These are phyloP conservation scores for Talaromyces islandicus DNA, from an alignment of 2,329 filamentous ascomycete species.

Conservation along the genomic window DNA sequence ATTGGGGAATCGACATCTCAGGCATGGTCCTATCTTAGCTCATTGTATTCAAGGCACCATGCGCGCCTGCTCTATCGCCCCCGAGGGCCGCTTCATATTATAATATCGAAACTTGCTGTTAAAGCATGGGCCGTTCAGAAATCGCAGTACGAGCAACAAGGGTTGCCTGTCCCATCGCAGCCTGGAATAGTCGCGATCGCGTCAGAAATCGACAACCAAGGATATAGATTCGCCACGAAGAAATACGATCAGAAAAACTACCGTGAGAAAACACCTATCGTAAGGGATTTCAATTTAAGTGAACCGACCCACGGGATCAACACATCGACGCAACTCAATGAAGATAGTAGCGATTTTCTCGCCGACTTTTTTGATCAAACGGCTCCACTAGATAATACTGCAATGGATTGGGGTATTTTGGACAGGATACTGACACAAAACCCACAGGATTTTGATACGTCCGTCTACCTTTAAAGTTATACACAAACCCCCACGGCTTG, in stretches of 20 bases:
- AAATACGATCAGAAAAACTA: neutral
- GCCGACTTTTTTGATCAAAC: neutral
- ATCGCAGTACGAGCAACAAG: neutral
- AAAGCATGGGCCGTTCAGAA: conserved; percentile 25
- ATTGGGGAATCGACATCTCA: conserved; percentile 13
- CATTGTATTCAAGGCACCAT: neutral
- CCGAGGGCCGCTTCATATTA: conserved; percentile 22
- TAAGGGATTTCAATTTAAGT: neutral
- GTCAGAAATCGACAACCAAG: neutral
- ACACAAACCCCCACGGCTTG: neutral
- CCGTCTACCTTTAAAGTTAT: neutral
- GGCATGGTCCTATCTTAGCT: neutral
- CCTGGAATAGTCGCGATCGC: neutral
- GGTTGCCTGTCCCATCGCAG: neutral
- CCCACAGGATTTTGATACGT: neutral
- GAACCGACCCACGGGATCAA: neutral
- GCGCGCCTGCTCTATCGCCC: conserved; percentile 19
- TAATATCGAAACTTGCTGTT: conserved; percentile 24
- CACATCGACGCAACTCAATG: neutral
- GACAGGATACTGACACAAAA: neutral
- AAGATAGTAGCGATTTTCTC: neutral
- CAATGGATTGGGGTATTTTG: neutral
- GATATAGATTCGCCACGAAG: neutral
- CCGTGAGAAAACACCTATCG: neutral
- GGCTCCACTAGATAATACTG: neutral